Evolutionary conservation across 768 basidiomycete species (phyloP).

Genomic region (Vararia minispora): DNA sequence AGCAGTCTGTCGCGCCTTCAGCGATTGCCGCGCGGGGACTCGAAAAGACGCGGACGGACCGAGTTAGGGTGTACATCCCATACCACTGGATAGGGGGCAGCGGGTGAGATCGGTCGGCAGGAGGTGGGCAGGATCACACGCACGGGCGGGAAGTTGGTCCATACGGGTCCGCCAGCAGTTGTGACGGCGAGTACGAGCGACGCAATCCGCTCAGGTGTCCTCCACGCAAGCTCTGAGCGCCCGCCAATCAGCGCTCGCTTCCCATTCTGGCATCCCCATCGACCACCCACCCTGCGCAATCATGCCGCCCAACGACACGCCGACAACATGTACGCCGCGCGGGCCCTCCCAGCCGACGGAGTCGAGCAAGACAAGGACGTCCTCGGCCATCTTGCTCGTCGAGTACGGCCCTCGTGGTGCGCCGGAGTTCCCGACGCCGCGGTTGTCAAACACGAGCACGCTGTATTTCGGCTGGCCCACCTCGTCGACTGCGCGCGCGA

Average conservation of each 20-base stretch:
- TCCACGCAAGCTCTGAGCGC: conserved; percentile 58
- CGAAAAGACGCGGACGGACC: too few relatives aligned
- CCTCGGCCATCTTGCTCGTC: conserved; percentile 70
- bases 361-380: conserved; percentile 54
- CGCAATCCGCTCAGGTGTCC: conserved; percentile 53
- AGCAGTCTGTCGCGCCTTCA: conserved; percentile 26
- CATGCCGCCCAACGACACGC: conserved; percentile 76
- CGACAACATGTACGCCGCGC: conserved; percentile 57
- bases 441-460: conserved; percentile 71
- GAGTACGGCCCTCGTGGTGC: conserved; percentile 68
- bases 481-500: too few relatives aligned
- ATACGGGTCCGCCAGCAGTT: conserved; percentile 47
- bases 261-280: too few relatives aligned
- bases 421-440: conserved; percentile 70
- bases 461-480: conserved; percentile 43
- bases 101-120: neutral
- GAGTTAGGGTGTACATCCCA: conserved; percentile 7
- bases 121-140: conserved; percentile 12
- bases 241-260: too few relatives aligned
- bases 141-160: conserved; percentile 57
- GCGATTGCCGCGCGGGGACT: neutral
- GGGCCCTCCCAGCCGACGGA: conserved; percentile 59
- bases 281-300: conserved; percentile 60
- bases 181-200: conserved; percentile 64
- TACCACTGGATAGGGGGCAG: conserved; percentile 9